Percentiles rank a stretch among this genome's conserved stretches.
Evolutionary conservation across 768 basidiomycete genomes (phyloP).

Genomic region (Russula vinacea): DNA sequence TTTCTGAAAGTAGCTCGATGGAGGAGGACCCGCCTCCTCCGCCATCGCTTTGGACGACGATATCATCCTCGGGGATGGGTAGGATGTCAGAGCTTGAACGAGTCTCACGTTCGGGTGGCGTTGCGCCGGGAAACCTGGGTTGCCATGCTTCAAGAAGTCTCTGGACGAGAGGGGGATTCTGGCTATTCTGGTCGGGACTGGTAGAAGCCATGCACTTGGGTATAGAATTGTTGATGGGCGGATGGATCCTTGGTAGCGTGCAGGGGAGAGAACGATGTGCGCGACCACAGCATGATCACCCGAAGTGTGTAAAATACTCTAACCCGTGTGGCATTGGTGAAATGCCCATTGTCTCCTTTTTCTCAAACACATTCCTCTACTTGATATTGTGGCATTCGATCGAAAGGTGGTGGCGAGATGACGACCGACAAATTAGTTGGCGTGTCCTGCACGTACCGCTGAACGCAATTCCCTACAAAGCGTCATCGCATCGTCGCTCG

Average conservation of each 20-base stretch:
- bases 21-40: background rate
- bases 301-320: background rate
- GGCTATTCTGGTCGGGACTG: background rate
- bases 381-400: background rate
- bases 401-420: background rate
- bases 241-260: background rate
- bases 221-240: background rate
- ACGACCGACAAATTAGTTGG: background rate
- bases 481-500: too few relatives aligned
- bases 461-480: background rate
- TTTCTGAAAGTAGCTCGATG: background rate
- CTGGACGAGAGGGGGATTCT: background rate
- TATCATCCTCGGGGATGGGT: background rate
- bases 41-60: background rate
- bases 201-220: constrained; percentile 1
- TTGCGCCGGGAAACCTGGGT: constrained; percentile 3
- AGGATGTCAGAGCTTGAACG: background rate
- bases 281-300: background rate
- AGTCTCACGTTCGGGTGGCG: background rate
- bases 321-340: background rate
- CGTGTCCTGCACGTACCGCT: background rate
- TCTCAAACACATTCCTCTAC: background rate
- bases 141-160: background rate
- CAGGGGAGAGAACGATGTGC: background rate
- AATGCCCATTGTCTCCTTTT: background rate